phyloP scores from a whole-genome alignment of 768 basidiomycete species.

The Mrakia blollopis region DNA sequence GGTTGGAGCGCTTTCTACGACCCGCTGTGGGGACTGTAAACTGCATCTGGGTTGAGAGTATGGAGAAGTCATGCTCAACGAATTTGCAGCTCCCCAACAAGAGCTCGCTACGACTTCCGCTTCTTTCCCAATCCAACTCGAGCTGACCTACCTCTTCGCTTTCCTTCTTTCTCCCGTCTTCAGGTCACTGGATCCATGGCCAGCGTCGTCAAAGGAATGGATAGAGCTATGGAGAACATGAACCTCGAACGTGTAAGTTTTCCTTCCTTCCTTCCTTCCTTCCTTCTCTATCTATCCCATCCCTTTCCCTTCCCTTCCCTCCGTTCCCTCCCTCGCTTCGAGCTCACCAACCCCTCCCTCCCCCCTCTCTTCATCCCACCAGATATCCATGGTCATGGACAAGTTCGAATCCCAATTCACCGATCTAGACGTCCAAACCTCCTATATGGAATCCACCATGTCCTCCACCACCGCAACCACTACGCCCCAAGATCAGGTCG shows the following conservation, averaged over 20 bases:
- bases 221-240: conserved; percentile 98
- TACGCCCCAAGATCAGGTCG: conserved; percentile 96
- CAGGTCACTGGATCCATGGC: conserved; percentile 94
- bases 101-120: neutral
- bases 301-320: too few relatives aligned
- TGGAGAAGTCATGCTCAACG: too few relatives aligned
- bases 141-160: neutral
- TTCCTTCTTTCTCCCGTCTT: conserved; percentile 35
- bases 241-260: conserved; percentile 86
- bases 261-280: neutral
- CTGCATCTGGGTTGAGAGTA: too few relatives aligned
- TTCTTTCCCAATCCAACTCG: neutral
- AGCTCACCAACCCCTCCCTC: neutral
- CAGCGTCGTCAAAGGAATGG: conserved; percentile 94
- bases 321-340: too few relatives aligned
- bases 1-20: too few relatives aligned
- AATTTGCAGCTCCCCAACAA: too few relatives aligned
- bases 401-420: conserved; percentile 96
- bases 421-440: conserved; percentile 95
- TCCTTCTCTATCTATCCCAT: neutral
- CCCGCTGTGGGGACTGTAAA: too few relatives aligned
- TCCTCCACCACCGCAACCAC: conserved; percentile 83
- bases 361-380: conserved; percentile 24
- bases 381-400: conserved; percentile 99
- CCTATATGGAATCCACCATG: conserved; percentile 98